phyloP scores from a whole-genome alignment of 2,329 filamentous ascomycete genomes.

The Ophiostoma himal-ulmi region DNA sequence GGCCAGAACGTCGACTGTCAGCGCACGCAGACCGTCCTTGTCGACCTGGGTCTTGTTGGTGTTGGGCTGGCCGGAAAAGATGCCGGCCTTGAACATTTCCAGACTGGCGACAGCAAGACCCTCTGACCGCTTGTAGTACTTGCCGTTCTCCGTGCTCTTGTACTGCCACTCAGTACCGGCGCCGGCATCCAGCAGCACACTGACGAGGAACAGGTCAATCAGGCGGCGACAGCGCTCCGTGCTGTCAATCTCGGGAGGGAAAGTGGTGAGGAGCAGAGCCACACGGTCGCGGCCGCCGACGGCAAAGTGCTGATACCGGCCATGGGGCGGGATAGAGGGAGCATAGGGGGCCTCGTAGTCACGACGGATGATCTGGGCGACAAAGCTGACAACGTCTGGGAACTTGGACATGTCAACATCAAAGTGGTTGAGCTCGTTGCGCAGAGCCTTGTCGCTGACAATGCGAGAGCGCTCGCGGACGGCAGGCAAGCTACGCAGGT shows the following conservation, averaged over 20 bases:
- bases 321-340: slow-evolving; percentile 71
- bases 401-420: slow-evolving; percentile 84
- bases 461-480: slow-evolving; percentile 74
- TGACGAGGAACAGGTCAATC: slow-evolving; percentile 60
- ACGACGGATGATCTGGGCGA: slow-evolving; percentile 83
- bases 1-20: slow-evolving; percentile 70
- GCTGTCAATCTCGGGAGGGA: slow-evolving; percentile 62
- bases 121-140: slow-evolving; percentile 76
- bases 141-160: slow-evolving; percentile 82
- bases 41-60: slow-evolving; percentile 83
- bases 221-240: slow-evolving; percentile 69
- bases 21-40: slow-evolving; percentile 65
- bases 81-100: slow-evolving; percentile 90
- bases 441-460: slow-evolving; percentile 69
- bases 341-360: slow-evolving; percentile 51
- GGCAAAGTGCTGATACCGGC: slow-evolving; percentile 77
- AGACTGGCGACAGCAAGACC: slow-evolving; percentile 69
- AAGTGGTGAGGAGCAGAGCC: slow-evolving; percentile 63
- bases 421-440: slow-evolving; percentile 76
- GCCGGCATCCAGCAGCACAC: slow-evolving; percentile 62
- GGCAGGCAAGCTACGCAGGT: slow-evolving; percentile 81
- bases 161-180: slow-evolving; percentile 89
- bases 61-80: slow-evolving; percentile 74
- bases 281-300: slow-evolving; percentile 72
- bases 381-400: slow-evolving; percentile 73